A percentile compares a stretch with the other conserved stretches of the same genome.
Conservation (phyloP, 2,329 filamentous ascomycete species). For the Scytalidium sp. region DNA sequence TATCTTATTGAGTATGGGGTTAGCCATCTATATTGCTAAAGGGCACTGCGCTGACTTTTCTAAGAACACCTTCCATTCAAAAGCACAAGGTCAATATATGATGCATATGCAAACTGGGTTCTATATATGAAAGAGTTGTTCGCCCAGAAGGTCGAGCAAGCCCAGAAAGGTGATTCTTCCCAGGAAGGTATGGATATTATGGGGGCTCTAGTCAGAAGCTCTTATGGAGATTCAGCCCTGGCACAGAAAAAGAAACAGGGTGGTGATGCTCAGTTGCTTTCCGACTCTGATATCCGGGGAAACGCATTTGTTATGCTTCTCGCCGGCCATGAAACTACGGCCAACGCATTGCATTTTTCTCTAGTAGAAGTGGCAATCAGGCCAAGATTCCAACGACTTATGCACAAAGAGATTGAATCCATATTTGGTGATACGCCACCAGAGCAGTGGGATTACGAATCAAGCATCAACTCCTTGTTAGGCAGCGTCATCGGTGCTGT, state of each 20-base stretch:
- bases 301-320: constrained; percentile 69
- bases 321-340: constrained; percentile 79
- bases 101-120: constrained; percentile 53
- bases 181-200: constrained; percentile 52
- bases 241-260: constrained; percentile 37
- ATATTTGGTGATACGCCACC: constrained; percentile 59
- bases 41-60: neutral
- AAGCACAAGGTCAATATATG: constrained; percentile 39
- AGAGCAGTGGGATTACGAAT: constrained; percentile 68
- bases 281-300: constrained; percentile 64
- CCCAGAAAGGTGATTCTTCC: constrained; percentile 32
- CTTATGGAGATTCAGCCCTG: constrained; percentile 25
- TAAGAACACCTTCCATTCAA: constrained; percentile 41
- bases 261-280: constrained; percentile 44
- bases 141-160: constrained; percentile 45
- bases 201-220: constrained; percentile 46
- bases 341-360: constrained; percentile 71
- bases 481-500: constrained; percentile 69
- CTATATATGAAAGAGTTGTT: constrained; percentile 61
- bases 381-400: constrained; percentile 56
- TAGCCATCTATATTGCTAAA: neutral
- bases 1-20: constrained; percentile 42
- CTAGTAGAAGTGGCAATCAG: constrained; percentile 66
- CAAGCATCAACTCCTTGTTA: constrained; percentile 61
- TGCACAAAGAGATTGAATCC: constrained; percentile 68